phyloP scores from a whole-genome alignment of 257 asterid species.

The Anisodus acutangulus region DNA sequence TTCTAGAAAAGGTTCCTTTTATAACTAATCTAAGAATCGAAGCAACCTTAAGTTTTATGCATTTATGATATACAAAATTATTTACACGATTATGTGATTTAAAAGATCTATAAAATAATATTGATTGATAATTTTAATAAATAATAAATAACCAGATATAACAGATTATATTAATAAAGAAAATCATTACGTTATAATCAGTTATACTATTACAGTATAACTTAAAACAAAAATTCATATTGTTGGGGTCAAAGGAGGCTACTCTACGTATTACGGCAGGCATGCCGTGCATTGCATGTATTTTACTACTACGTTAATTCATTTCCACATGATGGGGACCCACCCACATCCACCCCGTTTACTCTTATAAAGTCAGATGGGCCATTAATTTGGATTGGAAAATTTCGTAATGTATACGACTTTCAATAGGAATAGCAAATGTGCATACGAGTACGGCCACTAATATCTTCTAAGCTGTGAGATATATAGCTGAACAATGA shows the following conservation, averaged over 20 bases:
- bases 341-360: no score
- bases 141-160: no score
- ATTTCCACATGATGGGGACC: no score
- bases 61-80: neutral
- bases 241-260: neutral
- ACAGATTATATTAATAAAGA: no score
- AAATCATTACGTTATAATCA: no score
- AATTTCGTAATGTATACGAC: neutral
- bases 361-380: neutral
- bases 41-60: neutral
- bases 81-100: neutral
- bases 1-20: neutral
- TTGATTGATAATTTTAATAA: no score
- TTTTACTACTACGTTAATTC: neutral
- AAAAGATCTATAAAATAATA: no score
- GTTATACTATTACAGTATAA: no score
- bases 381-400: neutral
- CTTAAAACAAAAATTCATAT: no score
- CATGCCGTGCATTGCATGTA: neutral
- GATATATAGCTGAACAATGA: no score
- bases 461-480: no score
- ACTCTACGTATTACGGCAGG: neutral
- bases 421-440: neutral
- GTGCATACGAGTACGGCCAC: neutral
- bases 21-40: neutral